A percentile compares a stretch with the other conserved stretches of the same genome.
phyloP scores from a whole-genome alignment of 2,329 filamentous ascomycete species.

The Penicillium brasilianum region DNA sequence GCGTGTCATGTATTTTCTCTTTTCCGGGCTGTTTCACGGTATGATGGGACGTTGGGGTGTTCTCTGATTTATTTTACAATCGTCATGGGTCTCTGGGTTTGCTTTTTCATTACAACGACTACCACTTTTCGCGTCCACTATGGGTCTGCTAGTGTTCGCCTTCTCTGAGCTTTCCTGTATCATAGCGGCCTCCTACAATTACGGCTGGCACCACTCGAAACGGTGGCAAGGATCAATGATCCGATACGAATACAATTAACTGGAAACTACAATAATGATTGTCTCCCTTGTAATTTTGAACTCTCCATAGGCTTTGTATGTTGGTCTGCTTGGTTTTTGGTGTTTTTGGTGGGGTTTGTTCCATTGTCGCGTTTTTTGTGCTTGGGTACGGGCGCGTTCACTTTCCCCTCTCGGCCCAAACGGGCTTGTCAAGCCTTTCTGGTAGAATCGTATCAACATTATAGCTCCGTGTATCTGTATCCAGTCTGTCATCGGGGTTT shows the following conservation, averaged over 20 bases:
- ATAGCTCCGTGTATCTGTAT: not conserved
- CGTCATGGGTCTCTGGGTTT: constrained; percentile 52
- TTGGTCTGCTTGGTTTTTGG: not conserved
- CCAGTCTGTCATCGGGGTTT: not conserved
- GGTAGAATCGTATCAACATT: not conserved
- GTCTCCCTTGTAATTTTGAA: not conserved
- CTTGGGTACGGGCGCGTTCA: not conserved
- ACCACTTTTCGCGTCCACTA: constrained; percentile 47
- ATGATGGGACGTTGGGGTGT: constrained; percentile 53
- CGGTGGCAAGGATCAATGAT: constrained; percentile 39
- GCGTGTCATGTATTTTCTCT: constrained; percentile 42
- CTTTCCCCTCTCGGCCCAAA: not conserved
- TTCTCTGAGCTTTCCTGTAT: constrained; percentile 48
- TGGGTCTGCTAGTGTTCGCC: constrained; percentile 46
- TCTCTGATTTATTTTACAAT: constrained; percentile 46
- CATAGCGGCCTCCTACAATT: constrained; percentile 46
- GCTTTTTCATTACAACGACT: constrained; percentile 44
- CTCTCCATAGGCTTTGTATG: not conserved
- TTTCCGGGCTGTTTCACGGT: constrained; percentile 50
- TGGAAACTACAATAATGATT: constrained; percentile 2
- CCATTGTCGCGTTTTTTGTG: not conserved
- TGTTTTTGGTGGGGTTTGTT: not conserved
- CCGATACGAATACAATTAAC: constrained; percentile 45
- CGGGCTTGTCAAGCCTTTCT: not conserved
- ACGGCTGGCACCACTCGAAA: constrained; percentile 42